Percentiles rank a stretch among this genome's conserved stretches.
These are phyloP conservation scores for Fonsecaea nubica DNA, from an alignment of 2,329 filamentous ascomycete species.

Conservation along the genomic window DNA sequence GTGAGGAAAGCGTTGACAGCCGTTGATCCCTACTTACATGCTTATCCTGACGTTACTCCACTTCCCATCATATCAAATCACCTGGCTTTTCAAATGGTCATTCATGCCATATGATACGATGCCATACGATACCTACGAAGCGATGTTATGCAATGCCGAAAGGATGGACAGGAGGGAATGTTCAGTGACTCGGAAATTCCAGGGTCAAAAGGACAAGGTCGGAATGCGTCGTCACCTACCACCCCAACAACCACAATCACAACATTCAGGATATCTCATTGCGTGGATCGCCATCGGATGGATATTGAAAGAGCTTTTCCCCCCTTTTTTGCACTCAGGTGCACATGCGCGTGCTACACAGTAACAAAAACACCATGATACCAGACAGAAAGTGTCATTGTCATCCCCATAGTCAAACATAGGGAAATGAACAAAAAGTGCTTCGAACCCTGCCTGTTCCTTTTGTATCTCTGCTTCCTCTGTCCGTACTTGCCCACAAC, in stretches of 20 bases:
- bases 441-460: neutral
- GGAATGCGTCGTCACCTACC: neutral
- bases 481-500: neutral
- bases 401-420: neutral
- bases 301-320: neutral
- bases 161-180: no score
- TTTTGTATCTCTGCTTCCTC: slow-evolving; percentile 1
- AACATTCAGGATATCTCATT: slow-evolving; percentile 6
- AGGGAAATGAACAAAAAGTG: neutral
- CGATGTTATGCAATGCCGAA: no score
- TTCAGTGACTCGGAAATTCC: neutral
- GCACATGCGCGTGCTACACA: neutral
- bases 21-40: no score
- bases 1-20: neutral
- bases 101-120: no score
- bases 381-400: no score
- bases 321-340: neutral
- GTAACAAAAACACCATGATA: neutral
- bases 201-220: neutral
- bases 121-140: no score
- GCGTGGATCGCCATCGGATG: slow-evolving; percentile 1
- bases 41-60: no score
- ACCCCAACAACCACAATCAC: neutral
- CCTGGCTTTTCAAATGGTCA: no score
- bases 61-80: no score